Evolutionary conservation across 1,284 basidiomycete genomes (phyloP), one percentile per base, ranked within the genome.

Genomic region (Flammula alnicola): DNA sequence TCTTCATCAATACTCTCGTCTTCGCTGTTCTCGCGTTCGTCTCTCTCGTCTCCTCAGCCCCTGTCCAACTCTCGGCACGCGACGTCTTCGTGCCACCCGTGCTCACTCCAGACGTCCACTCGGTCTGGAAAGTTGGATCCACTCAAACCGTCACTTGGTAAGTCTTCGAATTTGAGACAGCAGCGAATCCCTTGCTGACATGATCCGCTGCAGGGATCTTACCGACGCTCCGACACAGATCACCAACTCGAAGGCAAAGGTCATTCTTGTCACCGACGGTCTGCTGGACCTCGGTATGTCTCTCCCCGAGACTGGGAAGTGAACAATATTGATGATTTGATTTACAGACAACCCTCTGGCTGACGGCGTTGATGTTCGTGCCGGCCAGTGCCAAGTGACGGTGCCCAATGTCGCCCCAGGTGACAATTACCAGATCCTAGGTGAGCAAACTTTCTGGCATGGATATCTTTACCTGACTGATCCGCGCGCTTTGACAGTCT

Each of bases 11-110:
- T 32, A 52, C 66, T 35, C 23, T 68, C 39, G 20, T 69, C 44
- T 56, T 67, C 58, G 41, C 63, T 36, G 37, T 70, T 45, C 37
- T 69, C 36, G 59, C 62, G 35, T 51, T 67, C 47, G 50, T 67
- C 42, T 59, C 61, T 14, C 36, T 66, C 44, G 61, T 63, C 22
- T 46, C 51, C 29, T 67, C 64, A 30, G 63, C 66, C 10, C 66
- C 69, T 23, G 41, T 66, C 16, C 29, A 32, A 20, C 50, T 53
- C 33, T 55, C 44, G 29, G 57, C 39, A 10, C 63, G 71, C 44
- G 74, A 77, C 54, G 74, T 79, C 17, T 79, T 65, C 54, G 68
- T 70, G n/a, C 78, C 78, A 3, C 75, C 69, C 8, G 65, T 80
- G 22, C 51, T 67, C 23, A 65, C 65, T 32, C 77, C 78, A n/a